Conservation (phyloP, 2,329 filamentous ascomycete species). For the Microdochium paspali region DNA sequence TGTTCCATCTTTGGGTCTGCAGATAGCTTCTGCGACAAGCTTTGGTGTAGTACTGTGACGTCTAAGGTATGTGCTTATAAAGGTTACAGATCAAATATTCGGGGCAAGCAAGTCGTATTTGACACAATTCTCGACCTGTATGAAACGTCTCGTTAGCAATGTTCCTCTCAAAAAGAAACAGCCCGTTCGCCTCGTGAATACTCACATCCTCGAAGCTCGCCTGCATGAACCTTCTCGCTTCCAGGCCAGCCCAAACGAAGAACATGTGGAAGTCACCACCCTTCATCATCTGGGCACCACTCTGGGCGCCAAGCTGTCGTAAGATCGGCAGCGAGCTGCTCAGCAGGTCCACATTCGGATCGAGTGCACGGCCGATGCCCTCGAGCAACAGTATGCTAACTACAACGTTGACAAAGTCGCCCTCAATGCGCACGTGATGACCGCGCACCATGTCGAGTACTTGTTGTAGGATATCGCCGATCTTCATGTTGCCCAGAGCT, state of each 20-base stretch:
- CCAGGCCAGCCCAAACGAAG: constrained; percentile 82
- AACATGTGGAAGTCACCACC: constrained; percentile 76
- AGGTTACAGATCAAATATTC: constrained; percentile 52
- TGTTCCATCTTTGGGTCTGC: too few relatives aligned
- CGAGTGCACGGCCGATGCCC: constrained; percentile 80
- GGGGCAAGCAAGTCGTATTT: constrained; percentile 84
- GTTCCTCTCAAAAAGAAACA: constrained; percentile 1
- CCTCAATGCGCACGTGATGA: constrained; percentile 90
- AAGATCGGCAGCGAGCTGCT: constrained; percentile 81
- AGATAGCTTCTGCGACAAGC: too few relatives aligned
- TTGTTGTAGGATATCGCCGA: constrained; percentile 87
- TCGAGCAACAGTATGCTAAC: constrained; percentile 89
- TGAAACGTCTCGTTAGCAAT: not conserved
- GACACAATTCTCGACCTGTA: constrained; percentile 74
- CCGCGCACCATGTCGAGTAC: constrained; percentile 84
- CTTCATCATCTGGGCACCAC: constrained; percentile 59
- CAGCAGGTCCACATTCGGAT: constrained; percentile 82
- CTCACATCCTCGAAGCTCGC: constrained; percentile 80
- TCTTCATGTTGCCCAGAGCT: constrained; percentile 87
- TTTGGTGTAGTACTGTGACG: too few relatives aligned
- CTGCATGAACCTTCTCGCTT: constrained; percentile 81
- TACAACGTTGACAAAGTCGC: constrained; percentile 97
- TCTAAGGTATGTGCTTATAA: too few relatives aligned
- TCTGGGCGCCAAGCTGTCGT: constrained; percentile 73
- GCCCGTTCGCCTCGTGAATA: constrained; percentile 8